A percentile compares a stretch with the other conserved stretches of the same genome.
phyloP scores from a whole-genome alignment of 345 rosid species.

The Camelina sativa region DNA sequence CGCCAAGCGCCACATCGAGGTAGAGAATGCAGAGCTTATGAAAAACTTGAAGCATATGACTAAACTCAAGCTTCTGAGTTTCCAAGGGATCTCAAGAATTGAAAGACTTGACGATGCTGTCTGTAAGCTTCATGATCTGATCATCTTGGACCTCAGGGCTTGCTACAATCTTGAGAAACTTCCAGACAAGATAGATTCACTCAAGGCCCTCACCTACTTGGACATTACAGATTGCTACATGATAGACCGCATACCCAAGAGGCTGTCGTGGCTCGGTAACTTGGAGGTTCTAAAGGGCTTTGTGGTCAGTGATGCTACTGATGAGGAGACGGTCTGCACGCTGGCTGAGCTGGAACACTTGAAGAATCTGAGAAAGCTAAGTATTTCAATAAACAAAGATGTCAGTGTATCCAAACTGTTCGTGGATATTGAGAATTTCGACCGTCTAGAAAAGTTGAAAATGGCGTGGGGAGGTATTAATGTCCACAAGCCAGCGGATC shows the following conservation, averaged over 20 bases:
- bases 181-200: slow-evolving; percentile 51
- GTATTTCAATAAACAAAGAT: slow-evolving; percentile 38
- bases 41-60: slow-evolving; percentile 43
- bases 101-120: slow-evolving; percentile 40
- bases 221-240: slow-evolving; percentile 60
- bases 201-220: slow-evolving; percentile 55
- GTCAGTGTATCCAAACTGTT: neutral
- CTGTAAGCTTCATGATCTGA: slow-evolving; percentile 45
- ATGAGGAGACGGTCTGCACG: slow-evolving; percentile 19
- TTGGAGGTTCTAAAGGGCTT: slow-evolving; percentile 74
- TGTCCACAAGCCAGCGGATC: neutral
- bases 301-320: slow-evolving; percentile 48
- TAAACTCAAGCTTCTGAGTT: slow-evolving; percentile 48
- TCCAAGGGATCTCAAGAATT: slow-evolving; percentile 66
- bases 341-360: slow-evolving; percentile 32
- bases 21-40: slow-evolving; percentile 45
- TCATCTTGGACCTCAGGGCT: slow-evolving; percentile 60
- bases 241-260: slow-evolving; percentile 57
- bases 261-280: slow-evolving; percentile 43
- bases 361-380: slow-evolving; percentile 47
- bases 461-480: slow-evolving; percentile 52
- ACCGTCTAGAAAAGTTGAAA: slow-evolving; percentile 37
- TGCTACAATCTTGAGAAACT: slow-evolving; percentile 59
- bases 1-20: slow-evolving; percentile 49
- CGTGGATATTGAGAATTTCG: neutral